Percentiles rank a stretch among this genome's conserved stretches.
Conservation (phyloP, 805 yeast genomes). For the Scheffersomyces amazonensis region DNA sequence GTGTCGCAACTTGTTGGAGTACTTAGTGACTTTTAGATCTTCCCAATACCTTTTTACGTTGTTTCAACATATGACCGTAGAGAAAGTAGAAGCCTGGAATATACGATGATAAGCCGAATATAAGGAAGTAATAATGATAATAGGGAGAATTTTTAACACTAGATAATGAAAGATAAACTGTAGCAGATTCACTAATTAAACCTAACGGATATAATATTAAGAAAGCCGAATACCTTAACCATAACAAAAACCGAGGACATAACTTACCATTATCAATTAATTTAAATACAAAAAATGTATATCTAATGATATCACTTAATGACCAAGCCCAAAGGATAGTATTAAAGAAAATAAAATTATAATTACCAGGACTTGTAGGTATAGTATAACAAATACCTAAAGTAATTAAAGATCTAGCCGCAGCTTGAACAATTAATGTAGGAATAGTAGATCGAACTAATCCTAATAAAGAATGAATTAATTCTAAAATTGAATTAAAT, state of each 20-base stretch:
- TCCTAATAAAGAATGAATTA: conserved; percentile 20
- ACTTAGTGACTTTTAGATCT: too few relatives aligned
- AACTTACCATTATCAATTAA: too few relatives aligned
- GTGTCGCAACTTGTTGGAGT: too few relatives aligned
- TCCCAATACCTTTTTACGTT: conserved; percentile 75
- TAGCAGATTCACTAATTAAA: conserved; percentile 73
- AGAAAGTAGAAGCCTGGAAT: conserved; percentile 85
- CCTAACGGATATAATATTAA: conserved; percentile 86
- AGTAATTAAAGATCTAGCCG: conserved; percentile 27
- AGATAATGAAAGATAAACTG: conserved; percentile 68
- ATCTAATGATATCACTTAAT: conserved; percentile 25
- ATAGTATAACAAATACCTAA: conserved; percentile 22
- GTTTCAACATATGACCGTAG: conserved; percentile 84
- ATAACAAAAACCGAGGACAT: too few relatives aligned
- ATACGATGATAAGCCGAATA: conserved; percentile 60
- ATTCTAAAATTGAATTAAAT: conserved; percentile 24
- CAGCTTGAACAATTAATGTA: conserved; percentile 23
- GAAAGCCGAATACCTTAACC: conserved; percentile 82
- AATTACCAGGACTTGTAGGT: conserved; percentile 31
- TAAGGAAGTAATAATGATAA: conserved; percentile 54
- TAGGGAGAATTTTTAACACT: conserved; percentile 55
- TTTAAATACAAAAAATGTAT: conserved; percentile 23
- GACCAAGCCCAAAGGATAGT: conserved; percentile 28
- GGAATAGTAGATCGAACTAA: conserved; percentile 25
- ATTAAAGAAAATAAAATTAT: conserved; percentile 13